Evolutionary conservation across 2,329 filamentous ascomycete species (phyloP), one percentile per base, ranked within the genome.

Genomic region (Phaeosphaeriaceae sp.): DNA sequence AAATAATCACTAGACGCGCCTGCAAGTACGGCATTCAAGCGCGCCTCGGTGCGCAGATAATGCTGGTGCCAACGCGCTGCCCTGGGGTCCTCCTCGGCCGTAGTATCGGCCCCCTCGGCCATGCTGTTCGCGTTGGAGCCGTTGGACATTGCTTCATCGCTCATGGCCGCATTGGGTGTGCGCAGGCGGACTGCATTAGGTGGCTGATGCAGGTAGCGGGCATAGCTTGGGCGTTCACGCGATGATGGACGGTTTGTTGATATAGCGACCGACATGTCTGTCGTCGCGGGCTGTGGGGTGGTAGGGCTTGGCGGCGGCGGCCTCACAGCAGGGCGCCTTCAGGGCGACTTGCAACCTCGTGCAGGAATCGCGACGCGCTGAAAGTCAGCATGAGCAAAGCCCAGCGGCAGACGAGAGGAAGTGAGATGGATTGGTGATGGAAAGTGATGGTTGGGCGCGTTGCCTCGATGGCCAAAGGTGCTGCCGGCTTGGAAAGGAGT

Each of bases 11-110:
- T 55, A 26, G 36, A 66, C 45, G 70, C 74, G 34, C 76, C 76
- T 32, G 80, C 79, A 70, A 96, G 95, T n/a, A 97, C 78, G 34
- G 85, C 79, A 55, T 86, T 83, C 66, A 97, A 87, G 75, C 86
- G 88, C 62, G 85, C 82, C 75, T 97, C 91, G 64, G 85, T 87
- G 73, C 84, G 84, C 68, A 84, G 84, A 80, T 89, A 96, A 46
- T 92, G 78, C 49, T 90, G 85, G 71, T 85, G 84, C 74, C 97
- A 94, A 68, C 87, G 79, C 67, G 70, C 66, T 38, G 76, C 71
- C 54, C 75, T 66, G 42, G 76, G 74, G 63, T 80, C 78, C 51
- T 80, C 77, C 56, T 79, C 77, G 41, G 65, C 67, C 48, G 68
- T 67, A 63, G 70, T 66, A 59, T 77, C 76, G 44, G 70, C 68